Base-by-base conservation (phyloP, 306 rosid genomes). In the Morella rubra region DNA sequence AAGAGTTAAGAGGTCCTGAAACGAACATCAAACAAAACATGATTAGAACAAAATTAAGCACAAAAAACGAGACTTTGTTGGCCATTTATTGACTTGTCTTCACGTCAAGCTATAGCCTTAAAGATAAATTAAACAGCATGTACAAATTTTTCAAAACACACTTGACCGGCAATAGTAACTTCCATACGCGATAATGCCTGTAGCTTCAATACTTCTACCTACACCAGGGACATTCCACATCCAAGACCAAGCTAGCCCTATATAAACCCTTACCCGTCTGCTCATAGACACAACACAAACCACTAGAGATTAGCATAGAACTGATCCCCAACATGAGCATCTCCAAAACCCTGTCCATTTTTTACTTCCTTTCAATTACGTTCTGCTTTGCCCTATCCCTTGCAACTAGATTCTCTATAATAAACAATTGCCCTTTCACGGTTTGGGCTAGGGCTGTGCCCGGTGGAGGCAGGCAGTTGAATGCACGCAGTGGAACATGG, bases 381-480 rank as follows among this genome's bases (percentile, higher is more conserved):
- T 6, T 70, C 18, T 77, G 44, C 62, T 49, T 66, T 5, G 64
- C 74, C 5, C n/a, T 73, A 16, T 19, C 87, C 6, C 69, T 41
- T 20, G 88, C 86, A 0, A 85, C 83, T 41, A 76, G 6, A 4
- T 83, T 90, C 73, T 47, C 72, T 9, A 66, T 93, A 61, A 83
- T 79, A 6, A 93, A 93, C 80, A 71, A 74, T 5, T 90, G 96
- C 71, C 10, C 56, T 20, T 83, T 62, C 86, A 73, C 96, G 0
- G 86, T 90, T 6, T 90, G 97, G 97, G 87, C 90, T 0, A 87
- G 77, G 3, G 90, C 90, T 5, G 74, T 76, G 11, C 84, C 87
- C 0, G 91, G 89, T 0, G 90, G 93, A 0, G 96, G 96, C 27
- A 66, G 1, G 12, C 76, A 54, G 69, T 84, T 91, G 0, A 69